Percentiles rank a stretch among this genome's conserved stretches.
Evolutionary conservation across 2,329 filamentous ascomycete genomes (phyloP).

Genomic region (Colletotrichum caudatum): DNA sequence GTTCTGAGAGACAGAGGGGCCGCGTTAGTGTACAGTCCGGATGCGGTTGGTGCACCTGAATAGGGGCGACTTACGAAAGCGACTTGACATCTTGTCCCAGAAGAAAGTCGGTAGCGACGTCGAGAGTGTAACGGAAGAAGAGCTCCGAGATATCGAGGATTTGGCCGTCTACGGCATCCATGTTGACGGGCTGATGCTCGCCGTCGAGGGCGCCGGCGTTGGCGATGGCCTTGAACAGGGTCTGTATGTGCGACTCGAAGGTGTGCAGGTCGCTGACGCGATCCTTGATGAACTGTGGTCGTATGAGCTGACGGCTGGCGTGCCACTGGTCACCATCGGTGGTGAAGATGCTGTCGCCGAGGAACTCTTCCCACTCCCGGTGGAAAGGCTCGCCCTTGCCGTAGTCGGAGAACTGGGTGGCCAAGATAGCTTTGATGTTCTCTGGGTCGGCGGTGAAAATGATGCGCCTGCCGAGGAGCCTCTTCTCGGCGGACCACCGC

Average conservation of each 20-base stretch:
- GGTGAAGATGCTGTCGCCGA: conserved; percentile 82
- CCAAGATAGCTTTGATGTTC: conserved; percentile 92
- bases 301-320: conserved; percentile 80
- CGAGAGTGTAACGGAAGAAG: conserved; percentile 87
- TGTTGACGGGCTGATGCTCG: conserved; percentile 72
- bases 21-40: conserved; percentile 10
- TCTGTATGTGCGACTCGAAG: conserved; percentile 83
- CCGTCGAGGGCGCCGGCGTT: conserved; percentile 69
- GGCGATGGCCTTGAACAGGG: conserved; percentile 76
- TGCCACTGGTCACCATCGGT: conserved; percentile 87
- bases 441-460: conserved; percentile 86
- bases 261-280: conserved; percentile 84
- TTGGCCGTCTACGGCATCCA: conserved; percentile 70
- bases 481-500: conserved; percentile 71
- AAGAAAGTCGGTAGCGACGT: conserved; percentile 88
- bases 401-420: conserved; percentile 85
- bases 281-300: conserved; percentile 88
- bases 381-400: conserved; percentile 85
- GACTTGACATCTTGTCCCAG: conserved; percentile 80
- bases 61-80: conserved; percentile 58
- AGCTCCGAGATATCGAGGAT: conserved; percentile 79
- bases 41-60: not conserved
- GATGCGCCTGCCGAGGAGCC: conserved; percentile 67
- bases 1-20: conserved; percentile 53
- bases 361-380: conserved; percentile 78